Evolutionary conservation across 2,329 filamentous ascomycete species (phyloP).

Genomic region (Dothistroma pini): DNA sequence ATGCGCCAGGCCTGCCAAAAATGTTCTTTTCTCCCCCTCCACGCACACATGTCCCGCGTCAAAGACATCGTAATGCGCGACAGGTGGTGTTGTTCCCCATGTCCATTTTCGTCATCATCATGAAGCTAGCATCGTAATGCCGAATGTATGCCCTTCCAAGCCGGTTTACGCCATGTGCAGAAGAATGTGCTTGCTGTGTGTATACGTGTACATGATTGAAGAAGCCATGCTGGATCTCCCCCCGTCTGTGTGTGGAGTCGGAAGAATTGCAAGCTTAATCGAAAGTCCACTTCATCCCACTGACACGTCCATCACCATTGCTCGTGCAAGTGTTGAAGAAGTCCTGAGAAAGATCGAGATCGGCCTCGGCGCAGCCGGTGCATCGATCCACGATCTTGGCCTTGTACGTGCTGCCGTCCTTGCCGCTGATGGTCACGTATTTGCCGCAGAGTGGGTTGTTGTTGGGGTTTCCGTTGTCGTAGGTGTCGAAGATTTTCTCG

Average conservation of each 20-base stretch:
- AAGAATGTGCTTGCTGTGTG: not conserved
- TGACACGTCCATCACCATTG: conserved; percentile 40
- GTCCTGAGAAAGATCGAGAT: conserved; percentile 57
- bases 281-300: conserved; percentile 43
- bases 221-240: no score
- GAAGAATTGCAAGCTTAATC: conserved; percentile 18
- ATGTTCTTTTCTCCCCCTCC: no score
- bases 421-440: conserved; percentile 58
- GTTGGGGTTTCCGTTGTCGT: conserved; percentile 49
- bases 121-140: not conserved
- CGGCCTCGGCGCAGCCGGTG: conserved; percentile 56
- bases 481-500: conserved; percentile 58
- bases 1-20: conserved; percentile 1
- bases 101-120: not conserved
- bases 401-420: conserved; percentile 55
- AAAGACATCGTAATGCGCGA: not conserved
- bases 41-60: no score
- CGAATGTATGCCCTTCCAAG: not conserved
- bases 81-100: not conserved
- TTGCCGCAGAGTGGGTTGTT: conserved; percentile 67
- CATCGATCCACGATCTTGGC: conserved; percentile 72
- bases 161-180: not conserved
- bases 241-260: not conserved
- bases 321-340: conserved; percentile 39
- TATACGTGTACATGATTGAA: not conserved